Evolutionary conservation across 1,139 yeast species (phyloP).

Genomic region (Yamadazyma friedrichii): DNA sequence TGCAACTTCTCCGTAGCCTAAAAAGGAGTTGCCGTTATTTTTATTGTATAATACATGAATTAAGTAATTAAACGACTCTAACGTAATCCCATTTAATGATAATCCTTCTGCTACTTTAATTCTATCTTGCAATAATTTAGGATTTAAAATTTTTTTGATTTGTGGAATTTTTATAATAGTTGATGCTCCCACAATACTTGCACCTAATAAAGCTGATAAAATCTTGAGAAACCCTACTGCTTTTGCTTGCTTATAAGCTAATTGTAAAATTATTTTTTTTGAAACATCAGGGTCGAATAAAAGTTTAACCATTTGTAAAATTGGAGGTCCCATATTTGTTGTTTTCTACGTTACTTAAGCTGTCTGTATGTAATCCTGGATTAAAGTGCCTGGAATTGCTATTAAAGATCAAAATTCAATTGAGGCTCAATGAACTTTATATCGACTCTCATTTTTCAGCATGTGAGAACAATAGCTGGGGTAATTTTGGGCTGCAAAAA

Average conservation of each 20-base stretch:
- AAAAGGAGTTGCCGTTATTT: slow-evolving; percentile 35
- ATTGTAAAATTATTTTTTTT: slow-evolving; percentile 38
- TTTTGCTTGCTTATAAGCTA: slow-evolving; percentile 37
- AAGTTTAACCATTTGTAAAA: slow-evolving; percentile 28
- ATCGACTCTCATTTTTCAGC: not conserved
- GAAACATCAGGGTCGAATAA: slow-evolving; percentile 42
- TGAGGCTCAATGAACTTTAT: no score
- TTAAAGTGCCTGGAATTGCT: not conserved
- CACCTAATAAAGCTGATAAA: slow-evolving; percentile 34
- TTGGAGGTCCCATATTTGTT: slow-evolving; percentile 23
- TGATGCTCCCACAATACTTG: slow-evolving; percentile 40
- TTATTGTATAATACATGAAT: slow-evolving; percentile 42
- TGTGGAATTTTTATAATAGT: slow-evolving; percentile 45
- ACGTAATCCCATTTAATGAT: slow-evolving; percentile 34
- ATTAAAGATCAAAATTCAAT: no score
- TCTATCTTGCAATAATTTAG: slow-evolving; percentile 25
- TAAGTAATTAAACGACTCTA: slow-evolving; percentile 40
- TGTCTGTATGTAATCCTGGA: no score
- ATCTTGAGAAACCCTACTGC: slow-evolving; percentile 39
- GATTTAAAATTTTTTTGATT: slow-evolving; percentile 35
- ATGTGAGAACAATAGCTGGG: slow-evolving; percentile 4
- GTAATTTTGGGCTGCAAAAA: not conserved
- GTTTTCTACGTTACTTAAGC: not conserved
- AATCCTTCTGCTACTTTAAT: slow-evolving; percentile 39
- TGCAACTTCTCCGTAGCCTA: slow-evolving; percentile 44